Evolutionary conservation across 2,329 filamentous ascomycete species (phyloP).

Genomic region (Sclerotinia trifoliorum): DNA sequence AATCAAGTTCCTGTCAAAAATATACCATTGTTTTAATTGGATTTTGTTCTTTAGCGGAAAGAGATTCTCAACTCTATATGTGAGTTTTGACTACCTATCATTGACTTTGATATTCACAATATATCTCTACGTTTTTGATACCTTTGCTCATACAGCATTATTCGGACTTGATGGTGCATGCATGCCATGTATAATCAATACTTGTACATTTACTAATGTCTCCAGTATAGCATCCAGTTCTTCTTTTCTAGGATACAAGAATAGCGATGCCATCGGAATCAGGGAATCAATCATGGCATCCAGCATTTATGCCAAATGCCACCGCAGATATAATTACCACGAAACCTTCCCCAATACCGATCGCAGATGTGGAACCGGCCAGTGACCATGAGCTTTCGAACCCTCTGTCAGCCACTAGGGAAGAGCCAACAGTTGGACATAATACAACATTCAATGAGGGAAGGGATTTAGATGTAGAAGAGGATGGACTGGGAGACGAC

Average conservation of each 20-base stretch:
- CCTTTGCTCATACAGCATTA: not conserved
- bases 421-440: conserved; percentile 4
- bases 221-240: conserved; percentile 33
- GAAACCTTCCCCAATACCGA: conserved; percentile 19
- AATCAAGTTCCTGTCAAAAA: not conserved
- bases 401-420: not conserved
- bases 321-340: conserved; percentile 30
- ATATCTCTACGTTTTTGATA: not conserved
- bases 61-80: conserved; percentile 33
- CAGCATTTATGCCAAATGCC: conserved; percentile 51
- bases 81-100: conserved; percentile 17
- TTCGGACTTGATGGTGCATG: not conserved
- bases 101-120: not conserved
- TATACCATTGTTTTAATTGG: conserved; percentile 30
- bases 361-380: conserved; percentile 10
- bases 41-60: conserved; percentile 32
- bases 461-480: not conserved
- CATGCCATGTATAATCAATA: not conserved
- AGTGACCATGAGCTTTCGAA: not conserved
- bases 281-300: conserved; percentile 50
- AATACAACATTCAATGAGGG: not conserved
- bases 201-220: not conserved
- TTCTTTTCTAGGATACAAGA: conserved; percentile 27
- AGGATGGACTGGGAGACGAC: conserved; percentile 19
- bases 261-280: conserved; percentile 46